Conservation (phyloP, 495 filamentous ascomycete genomes). For the Hypoxylon crocopeplum region DNA sequence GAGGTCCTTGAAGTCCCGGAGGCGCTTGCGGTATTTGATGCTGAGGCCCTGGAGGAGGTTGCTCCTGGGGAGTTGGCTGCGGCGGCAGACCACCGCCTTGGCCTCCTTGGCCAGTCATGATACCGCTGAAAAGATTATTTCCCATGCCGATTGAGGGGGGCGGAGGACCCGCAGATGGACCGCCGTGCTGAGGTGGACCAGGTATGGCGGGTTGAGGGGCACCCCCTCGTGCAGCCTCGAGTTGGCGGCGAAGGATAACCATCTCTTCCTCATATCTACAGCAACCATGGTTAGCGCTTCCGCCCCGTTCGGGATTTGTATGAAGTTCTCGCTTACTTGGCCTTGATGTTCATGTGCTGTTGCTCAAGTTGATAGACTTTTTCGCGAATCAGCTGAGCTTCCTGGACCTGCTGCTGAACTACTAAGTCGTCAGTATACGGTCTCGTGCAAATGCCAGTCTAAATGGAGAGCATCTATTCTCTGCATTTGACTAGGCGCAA, state of each 20-base stretch:
- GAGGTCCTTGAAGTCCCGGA: constrained; percentile 68
- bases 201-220: constrained; percentile 68
- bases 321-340: constrained; percentile 68
- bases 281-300: constrained; percentile 5
- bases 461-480: not conserved
- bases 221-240: constrained; percentile 77
- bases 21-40: constrained; percentile 69
- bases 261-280: constrained; percentile 93
- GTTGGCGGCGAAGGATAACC: constrained; percentile 79
- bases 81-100: constrained; percentile 86
- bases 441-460: not conserved
- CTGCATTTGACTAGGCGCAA: not conserved
- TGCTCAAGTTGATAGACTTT: constrained; percentile 93
- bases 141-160: constrained; percentile 91
- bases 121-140: constrained; percentile 90
- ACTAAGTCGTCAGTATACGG: not conserved
- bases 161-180: constrained; percentile 76
- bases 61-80: constrained; percentile 72
- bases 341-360: constrained; percentile 82
- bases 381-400: constrained; percentile 90
- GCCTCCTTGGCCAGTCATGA: constrained; percentile 89
- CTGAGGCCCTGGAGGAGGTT: constrained; percentile 58
- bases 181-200: constrained; percentile 72
- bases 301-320: not conserved
- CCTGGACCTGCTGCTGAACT: constrained; percentile 88